Base-by-base conservation (phyloP, 1,139 yeast genomes). In the Candida freyschussii region DNA sequence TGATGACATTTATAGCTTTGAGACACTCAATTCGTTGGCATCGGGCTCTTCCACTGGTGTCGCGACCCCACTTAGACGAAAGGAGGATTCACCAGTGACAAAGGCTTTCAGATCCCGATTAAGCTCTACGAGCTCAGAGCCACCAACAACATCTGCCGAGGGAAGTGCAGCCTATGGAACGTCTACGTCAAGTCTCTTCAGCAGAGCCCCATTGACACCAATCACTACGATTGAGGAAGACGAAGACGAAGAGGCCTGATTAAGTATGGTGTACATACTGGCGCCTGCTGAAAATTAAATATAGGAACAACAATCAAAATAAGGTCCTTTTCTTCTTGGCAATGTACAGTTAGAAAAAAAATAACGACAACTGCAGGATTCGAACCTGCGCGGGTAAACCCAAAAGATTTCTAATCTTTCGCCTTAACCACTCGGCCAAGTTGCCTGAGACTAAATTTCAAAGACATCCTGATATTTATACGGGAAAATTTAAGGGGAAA, bases 341-440 rank as follows among this genome's bases (percentile, higher is more conserved):
- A n/a, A n/a, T n/a, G n/a, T n/a, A n/a, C n/a, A n/a, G n/a, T n/a
- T n/a, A n/a, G n/a, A n/a, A n/a, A n/a, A 52, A 45, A 45, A 46
- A 51, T 46, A 40, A 32, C 63, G 64, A 60, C 63, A 56, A 52
- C 62, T 52, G 61, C 63, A 56, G 63, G 62, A 56, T 53, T 59
- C 63, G 64, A 60, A 56, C 65, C 65, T 58, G 63, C 65, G 66
- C 67, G 65, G 66, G 65, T 56, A 59, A 55, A 50, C 68, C 69
- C 69, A 63, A 64, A 63, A 63, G 69, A 63, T 64, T 65, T 64
- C 70, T 64, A 65, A 65, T 65, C 70, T 64, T 63, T 62, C 70
- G 69, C 70, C 70, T 64, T 65, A 64, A 65, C 70, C 70, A 62
- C 70, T 64, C 70, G 70, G 70, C 69, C 69, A 65, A 61, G 64